phyloP scores from a whole-genome alignment of 306 rosid species.

The Ormosia emarginata region DNA sequence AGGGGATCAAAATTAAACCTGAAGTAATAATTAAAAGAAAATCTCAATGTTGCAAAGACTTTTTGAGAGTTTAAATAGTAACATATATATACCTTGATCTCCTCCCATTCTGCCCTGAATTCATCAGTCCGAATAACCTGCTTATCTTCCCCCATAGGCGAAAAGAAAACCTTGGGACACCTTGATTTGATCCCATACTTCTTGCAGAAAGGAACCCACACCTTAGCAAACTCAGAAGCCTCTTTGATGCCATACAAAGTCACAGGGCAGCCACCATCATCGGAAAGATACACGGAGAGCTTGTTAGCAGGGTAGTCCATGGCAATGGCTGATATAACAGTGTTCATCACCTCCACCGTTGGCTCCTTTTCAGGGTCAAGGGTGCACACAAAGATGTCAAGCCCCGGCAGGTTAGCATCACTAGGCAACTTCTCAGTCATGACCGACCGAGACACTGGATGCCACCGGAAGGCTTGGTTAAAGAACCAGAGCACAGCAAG shows the following conservation, averaged over 20 bases:
- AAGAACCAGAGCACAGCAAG: conserved; percentile 23
- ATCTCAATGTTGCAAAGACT: too few relatives aligned
- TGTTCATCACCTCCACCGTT: conserved; percentile 38
- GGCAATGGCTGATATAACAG: conserved; percentile 35
- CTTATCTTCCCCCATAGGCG: conserved; percentile 2
- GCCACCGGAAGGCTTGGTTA: conserved; percentile 36
- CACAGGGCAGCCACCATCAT: conserved; percentile 31
- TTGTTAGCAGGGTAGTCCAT: conserved; percentile 42
- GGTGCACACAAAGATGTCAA: conserved; percentile 48
- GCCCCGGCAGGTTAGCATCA: conserved; percentile 28
- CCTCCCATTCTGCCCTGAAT: background rate
- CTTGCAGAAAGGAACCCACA: conserved; percentile 46
- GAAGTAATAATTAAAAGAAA: too few relatives aligned
- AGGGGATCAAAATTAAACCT: too few relatives aligned
- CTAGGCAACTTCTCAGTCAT: conserved; percentile 4
- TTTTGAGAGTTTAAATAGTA: too few relatives aligned
- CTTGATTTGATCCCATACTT: conserved; percentile 33
- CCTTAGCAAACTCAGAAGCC: conserved; percentile 35
- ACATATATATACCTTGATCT: conserved; percentile 18
- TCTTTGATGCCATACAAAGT: conserved; percentile 26
- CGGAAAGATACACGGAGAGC: conserved; percentile 46
- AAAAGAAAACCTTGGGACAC: conserved; percentile 41
- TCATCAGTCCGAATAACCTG: background rate
- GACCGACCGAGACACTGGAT: conserved; percentile 14
- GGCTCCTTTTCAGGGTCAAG: conserved; percentile 44